Evolutionary conservation across 805 yeast genomes (phyloP).

Genomic region (Saccharomycopsis sp.): DNA sequence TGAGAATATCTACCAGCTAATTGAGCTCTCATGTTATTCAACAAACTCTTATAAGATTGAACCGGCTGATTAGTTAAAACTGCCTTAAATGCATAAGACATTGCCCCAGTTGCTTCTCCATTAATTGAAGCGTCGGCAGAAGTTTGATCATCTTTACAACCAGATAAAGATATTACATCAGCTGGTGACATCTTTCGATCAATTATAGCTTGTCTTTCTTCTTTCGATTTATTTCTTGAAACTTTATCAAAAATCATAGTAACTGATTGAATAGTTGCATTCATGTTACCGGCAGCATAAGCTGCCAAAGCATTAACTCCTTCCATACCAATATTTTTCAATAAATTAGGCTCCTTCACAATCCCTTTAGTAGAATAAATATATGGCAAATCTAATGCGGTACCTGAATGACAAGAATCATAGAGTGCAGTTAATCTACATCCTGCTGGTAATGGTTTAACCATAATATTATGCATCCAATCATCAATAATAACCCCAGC

Average conservation of each 20-base stretch:
- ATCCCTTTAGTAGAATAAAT: conserved; percentile 71
- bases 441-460: conserved; percentile 55
- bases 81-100: conserved; percentile 70
- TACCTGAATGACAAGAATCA: conserved; percentile 74
- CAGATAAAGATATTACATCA: conserved; percentile 69
- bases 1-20: conserved; percentile 63
- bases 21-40: conserved; percentile 63
- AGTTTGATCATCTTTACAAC: conserved; percentile 81
- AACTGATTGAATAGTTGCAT: conserved; percentile 37
- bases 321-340: conserved; percentile 68
- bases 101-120: conserved; percentile 74
- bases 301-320: conserved; percentile 52
- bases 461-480: conserved; percentile 55
- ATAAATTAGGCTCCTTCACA: conserved; percentile 70
- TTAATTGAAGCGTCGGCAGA: conserved; percentile 74
- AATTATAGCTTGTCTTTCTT: conserved; percentile 38
- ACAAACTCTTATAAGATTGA: conserved; percentile 61
- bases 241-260: conserved; percentile 38
- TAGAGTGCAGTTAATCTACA: conserved; percentile 62
- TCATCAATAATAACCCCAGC: conserved; percentile 71
- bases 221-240: conserved; percentile 33
- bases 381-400: conserved; percentile 64
- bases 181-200: conserved; percentile 64
- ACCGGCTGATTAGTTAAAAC: conserved; percentile 55
- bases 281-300: conserved; percentile 52